phyloP scores from a whole-genome alignment of 176 grass and related monocot genomes.

The Oryza rufipogon region DNA sequence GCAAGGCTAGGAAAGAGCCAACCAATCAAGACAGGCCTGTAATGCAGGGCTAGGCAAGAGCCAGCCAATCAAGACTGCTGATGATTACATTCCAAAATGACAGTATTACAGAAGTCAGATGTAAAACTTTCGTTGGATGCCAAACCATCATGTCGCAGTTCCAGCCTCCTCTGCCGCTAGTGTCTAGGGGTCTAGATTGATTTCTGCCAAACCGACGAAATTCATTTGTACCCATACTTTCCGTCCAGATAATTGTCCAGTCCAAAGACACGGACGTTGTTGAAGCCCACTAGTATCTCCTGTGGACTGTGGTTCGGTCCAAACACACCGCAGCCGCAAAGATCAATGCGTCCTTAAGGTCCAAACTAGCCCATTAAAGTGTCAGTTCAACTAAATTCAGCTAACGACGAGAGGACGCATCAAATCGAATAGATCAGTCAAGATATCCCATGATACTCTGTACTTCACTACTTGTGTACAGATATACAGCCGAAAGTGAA shows the following conservation, averaged over 20 bases:
- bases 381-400: background rate
- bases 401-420: background rate
- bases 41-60: background rate
- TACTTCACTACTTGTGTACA: background rate
- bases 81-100: background rate
- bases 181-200: background rate
- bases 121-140: background rate
- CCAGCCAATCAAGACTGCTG: background rate
- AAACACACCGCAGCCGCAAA: constrained; percentile 19
- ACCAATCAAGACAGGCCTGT: background rate
- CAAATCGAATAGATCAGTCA: background rate
- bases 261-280: background rate
- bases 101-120: constrained; percentile 20
- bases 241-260: background rate
- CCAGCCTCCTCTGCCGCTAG: background rate
- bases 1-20: background rate
- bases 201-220: background rate
- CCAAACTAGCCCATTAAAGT: constrained; percentile 27
- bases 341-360: background rate
- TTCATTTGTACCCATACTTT: background rate
- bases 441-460: background rate
- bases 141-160: background rate
- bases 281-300: constrained; percentile 31
- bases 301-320: constrained; percentile 16
- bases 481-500: background rate